These are phyloP conservation scores for Rhododendron williamsianum DNA, from an alignment of 148 eudicot genomes.

Conservation along the genomic window DNA sequence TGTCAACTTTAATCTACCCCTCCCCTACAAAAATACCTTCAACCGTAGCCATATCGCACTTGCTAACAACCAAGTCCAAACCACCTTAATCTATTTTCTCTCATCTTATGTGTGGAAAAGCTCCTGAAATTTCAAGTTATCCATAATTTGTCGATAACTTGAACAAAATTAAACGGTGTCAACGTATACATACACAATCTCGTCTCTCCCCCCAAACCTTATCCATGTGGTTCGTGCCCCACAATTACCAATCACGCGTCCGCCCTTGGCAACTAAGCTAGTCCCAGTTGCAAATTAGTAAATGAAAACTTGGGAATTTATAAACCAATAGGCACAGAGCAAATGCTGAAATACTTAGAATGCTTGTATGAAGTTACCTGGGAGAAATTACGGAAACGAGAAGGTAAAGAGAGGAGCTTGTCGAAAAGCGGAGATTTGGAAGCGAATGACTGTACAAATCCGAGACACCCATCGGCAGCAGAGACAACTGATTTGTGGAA, in stretches of 20 bases:
- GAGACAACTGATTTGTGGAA: slow-evolving; percentile 40
- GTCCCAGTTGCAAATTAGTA: not conserved
- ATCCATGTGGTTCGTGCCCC: not conserved
- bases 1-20: not conserved
- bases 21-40: not conserved
- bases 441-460: slow-evolving; percentile 34
- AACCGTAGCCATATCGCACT: not conserved
- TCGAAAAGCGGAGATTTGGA: slow-evolving; percentile 46
- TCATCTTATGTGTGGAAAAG: not conserved
- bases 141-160: not conserved
- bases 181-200: not conserved
- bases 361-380: slow-evolving; percentile 37
- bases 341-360: not conserved
- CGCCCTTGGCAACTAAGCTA: not conserved
- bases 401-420: slow-evolving; percentile 43
- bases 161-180: not conserved
- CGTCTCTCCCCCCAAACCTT: not conserved
- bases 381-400: slow-evolving; percentile 39
- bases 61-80: not conserved
- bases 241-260: not conserved
- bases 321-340: not conserved
- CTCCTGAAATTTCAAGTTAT: not conserved
- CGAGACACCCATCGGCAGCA: slow-evolving; percentile 38
- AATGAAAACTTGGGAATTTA: not conserved
- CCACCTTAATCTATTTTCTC: not conserved